Evolutionary conservation across 2,329 filamentous ascomycete species (phyloP), one percentile per base, ranked within the genome.

Genomic region (Fusarium sp.): DNA sequence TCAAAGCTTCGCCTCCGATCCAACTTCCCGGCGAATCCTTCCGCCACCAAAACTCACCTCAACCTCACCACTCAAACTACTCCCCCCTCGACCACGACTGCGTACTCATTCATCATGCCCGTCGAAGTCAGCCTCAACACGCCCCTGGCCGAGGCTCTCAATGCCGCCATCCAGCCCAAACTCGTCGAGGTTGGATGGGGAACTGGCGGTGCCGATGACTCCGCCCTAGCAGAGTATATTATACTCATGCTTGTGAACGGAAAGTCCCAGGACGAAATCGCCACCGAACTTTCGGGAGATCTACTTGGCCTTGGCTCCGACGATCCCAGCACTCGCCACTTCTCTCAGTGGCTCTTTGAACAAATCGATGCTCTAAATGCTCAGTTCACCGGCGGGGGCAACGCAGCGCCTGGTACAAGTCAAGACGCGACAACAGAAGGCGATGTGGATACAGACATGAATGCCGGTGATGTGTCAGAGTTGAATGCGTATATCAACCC

Each of bases 181-280:
- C 87, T 99, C 65, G 90, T 94, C 66, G 95, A 99, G 83, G 92
- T 95, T 75, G 95, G 95, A 78, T 98, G 96, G 95, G 95, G 91
- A 70, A 91, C 92, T 35, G 92, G 92, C 75, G 93, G 92, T 70
- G 84, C 85, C 62, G 92, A 94, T 76, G 94, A 95, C 82, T 91
- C 92, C 30, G 93, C 94, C 41, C 89, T 99, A 67, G 92, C 95
- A 67, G 96, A 99, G 84, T 99, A 98, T 84, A 96, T 99, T 75
- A 92, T 98, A 66, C 90, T 98, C 72, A 98, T 98, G 95, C 89
- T 99, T 36, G 94, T 94, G 71, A 98, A 98, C 83, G 94, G 95
- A 78, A 98, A 97, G 83, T 95, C 93, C 8, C 92, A 97, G 81
- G 91, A 95, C 56, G 92, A 98, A 80, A 95, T 99, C 74, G 93